Base-by-base conservation (phyloP, 2,329 filamentous ascomycete genomes). In the Epichloe typhina region DNA sequence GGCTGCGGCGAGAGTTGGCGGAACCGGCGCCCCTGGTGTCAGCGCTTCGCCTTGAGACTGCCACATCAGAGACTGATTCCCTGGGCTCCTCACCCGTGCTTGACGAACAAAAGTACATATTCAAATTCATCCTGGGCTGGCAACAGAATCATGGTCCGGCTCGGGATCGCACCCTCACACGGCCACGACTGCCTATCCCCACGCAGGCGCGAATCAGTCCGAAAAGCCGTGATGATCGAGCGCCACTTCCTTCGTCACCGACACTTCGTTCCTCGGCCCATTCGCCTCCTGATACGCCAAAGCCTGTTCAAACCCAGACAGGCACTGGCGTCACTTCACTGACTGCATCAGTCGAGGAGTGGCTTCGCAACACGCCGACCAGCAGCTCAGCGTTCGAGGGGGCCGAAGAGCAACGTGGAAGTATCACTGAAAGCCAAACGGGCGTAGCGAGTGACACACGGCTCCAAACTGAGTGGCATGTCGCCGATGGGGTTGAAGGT, bases 51-150 rank as follows among this genome's bases (percentile, higher is more conserved):
- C 63, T 61, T 21, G 65, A 54, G 43, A 50, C 65, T 0, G 61
- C 72, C 1, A 64, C 69, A 12, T 73, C 73, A 2, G 76, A 79
- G 49, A 67, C 67, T 13, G 77, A 75, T 31, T 79, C 76, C 15
- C 69, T 72, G n/a, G 72, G 72, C 13, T 80, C 77, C 8, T 71
- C 75, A 2, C 77, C 78, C 0, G 67, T 75, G 5, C 77, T 68
- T 52, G 74, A 79, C 56, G 68, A 77, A 62, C 68, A 75, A 62
- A 71, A 74, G 55, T 88, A 79, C 59, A 74, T 80, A 53, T 90
- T 90, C 71, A 86, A 83, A 54, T 90, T 90, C 60, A 80, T 83
- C 9, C 73, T 89, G 2, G 82, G 84, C 53, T 84, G 79, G 74
- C 73, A 81, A 40, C 68, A 74, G 46, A 76, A 76, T 23, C 65